Percentiles rank a stretch among this genome's conserved stretches.
phyloP scores from a whole-genome alignment of 2,329 filamentous ascomycete species.

The Onygenales sp. region DNA sequence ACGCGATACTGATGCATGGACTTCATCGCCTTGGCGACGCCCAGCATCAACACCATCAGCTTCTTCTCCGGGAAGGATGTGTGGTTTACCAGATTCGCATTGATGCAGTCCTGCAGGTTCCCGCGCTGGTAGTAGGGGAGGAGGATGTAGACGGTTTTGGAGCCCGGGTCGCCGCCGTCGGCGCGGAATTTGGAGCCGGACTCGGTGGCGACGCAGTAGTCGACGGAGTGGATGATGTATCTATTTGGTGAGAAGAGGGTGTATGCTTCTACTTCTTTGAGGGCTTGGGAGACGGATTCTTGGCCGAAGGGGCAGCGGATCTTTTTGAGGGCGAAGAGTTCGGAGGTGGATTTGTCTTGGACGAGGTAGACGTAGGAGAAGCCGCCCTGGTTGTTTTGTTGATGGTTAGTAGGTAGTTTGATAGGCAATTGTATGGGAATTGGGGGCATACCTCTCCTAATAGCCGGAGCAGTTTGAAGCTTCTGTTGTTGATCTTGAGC shows the following conservation, averaged over 20 bases:
- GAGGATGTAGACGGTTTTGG: constrained; percentile 94
- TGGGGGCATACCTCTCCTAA: constrained; percentile 66
- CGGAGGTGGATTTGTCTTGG: constrained; percentile 73
- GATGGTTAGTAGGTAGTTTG: not conserved
- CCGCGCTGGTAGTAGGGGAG: constrained; percentile 91
- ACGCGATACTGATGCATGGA: constrained; percentile 86
- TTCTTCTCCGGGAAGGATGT: constrained; percentile 78
- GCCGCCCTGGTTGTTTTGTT: constrained; percentile 54
- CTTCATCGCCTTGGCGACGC: constrained; percentile 78
- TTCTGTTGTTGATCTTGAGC: constrained; percentile 87
- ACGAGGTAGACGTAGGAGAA: constrained; percentile 99
- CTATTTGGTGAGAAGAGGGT: constrained; percentile 72
- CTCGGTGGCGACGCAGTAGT: constrained; percentile 73
- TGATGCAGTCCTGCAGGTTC: constrained; percentile 96
- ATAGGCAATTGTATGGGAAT: not conserved
- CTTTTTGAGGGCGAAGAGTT: constrained; percentile 93
- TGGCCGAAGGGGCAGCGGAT: constrained; percentile 96
- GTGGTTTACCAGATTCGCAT: constrained; percentile 95
- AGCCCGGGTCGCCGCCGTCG: constrained; percentile 50
- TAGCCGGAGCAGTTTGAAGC: constrained; percentile 89
- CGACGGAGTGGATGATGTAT: constrained; percentile 78
- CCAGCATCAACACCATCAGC: constrained; percentile 82
- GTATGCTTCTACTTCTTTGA: constrained; percentile 97
- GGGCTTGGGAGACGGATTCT: constrained; percentile 86
- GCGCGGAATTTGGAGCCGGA: constrained; percentile 45